Base-by-base conservation (phyloP, 2,329 filamentous ascomycete genomes). In the Colletotrichum ledebouriae region DNA sequence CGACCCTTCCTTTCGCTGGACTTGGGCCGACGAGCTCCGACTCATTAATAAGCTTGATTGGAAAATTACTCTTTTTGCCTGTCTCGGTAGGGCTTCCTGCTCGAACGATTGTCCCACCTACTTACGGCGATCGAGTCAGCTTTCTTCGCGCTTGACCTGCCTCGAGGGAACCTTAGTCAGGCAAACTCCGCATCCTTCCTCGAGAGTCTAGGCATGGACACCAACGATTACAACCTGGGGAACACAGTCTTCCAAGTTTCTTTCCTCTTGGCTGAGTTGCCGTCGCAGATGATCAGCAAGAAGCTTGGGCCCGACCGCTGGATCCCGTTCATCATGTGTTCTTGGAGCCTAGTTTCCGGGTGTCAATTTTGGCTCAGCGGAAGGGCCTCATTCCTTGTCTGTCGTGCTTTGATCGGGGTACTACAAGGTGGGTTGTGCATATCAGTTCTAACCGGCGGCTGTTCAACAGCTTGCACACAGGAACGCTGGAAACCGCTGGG, bases 281-380 rank as follows among this genome's bases (percentile, higher is more conserved):
- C 88, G 0, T 90, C 87, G 0, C 87, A 90, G 72, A 80, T 90
- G 9, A 73, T 90, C 13, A 85, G 82, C 49, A 90, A 90, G 75
- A 84, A 83, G 72, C 71, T 80, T 1, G 78, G 70, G 6, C 71
- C 71, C 0, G 77, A 79, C 57, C 73, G 75, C 3, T 80, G 78
- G 78, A 74, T 75, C 39, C 73, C 73, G 1, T 68, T 72, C 34
- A 71, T 72, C 37, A 73, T 73, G 56, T 60, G 71, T 59, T 72
- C 67, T 2, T 72, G 71, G 71, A 72, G 70, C 34, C 25, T 72
- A 1, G 70, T 72, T 0, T 69, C 68, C 9, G 65, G 62, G 3
- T 59, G 59, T 15, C 72, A 73, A 55, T 56, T 73, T 57, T 81
- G 78, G 76, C 72, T 84, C 2, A 74, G 65, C 0, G 80, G 81